Evolutionary conservation across 169 alveolate genomes (phyloP), one percentile per base, ranked within the genome.

Genomic region (Cryptosporidium baileyi): DNA sequence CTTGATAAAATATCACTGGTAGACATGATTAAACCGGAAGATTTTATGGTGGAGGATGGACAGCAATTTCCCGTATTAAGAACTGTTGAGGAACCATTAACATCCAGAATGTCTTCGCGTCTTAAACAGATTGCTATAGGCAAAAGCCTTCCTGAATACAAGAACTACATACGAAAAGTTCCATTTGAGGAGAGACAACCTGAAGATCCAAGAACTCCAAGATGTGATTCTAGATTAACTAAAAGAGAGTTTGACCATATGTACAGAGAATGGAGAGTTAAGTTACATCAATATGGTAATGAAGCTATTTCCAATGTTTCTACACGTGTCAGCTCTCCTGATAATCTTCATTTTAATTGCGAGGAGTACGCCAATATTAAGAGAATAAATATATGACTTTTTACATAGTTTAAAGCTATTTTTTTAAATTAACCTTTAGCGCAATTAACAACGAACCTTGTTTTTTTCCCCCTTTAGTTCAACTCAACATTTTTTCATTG

Each of bases 61-160:
- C 22, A 8, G n/a, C 57, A 41, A 22, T 9, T 15, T 19, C 34
- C 47, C 22, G 60, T 13, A 19, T 11, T 11, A 7, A 74, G 36
- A 24, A 22, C 65, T 13, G 60, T 60, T 52, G 74, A 74, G 24
- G 85, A 74, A 54, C 85, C 85, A 1, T 17, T 74, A 34, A 74
- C 85, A 30, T 74, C 85, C 17, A 51, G 93, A 28, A 82, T 57
- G 63, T 57, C 67, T 34, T 89, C 91, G 34, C 82, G 93, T 28
- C 63, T 90, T 82, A 90, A 90, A 36, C 92, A 90, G 19, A 90
- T 90, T 5, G 93, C 93, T 9, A 81, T 90, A 45, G 93, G 93
- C 26, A 90, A 90, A 60, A 88, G 92, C 17, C 82, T 91, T 24
- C 82, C 89, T 8, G 93, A 91, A 52, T 90, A 90, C 61, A 89